These are phyloP conservation scores for Coemansia sp. DNA, from an alignment of 192 early-diverging fungal genomes.

Conservation along the genomic window DNA sequence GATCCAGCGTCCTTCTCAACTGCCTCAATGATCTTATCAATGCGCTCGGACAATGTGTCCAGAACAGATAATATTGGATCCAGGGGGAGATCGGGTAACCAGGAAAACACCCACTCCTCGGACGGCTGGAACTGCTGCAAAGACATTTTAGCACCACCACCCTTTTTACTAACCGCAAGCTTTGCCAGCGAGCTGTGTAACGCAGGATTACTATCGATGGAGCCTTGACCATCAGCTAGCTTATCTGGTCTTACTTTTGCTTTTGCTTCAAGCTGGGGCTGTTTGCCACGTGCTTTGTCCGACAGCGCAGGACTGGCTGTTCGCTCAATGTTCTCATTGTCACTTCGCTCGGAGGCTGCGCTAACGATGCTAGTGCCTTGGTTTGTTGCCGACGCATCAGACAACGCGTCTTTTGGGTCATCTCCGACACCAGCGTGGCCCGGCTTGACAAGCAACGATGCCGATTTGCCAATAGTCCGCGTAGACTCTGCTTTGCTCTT, in stretches of 20 bases:
- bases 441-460: not conserved
- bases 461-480: constrained; percentile 35
- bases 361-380: not conserved
- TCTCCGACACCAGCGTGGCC: not conserved
- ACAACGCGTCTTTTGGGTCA: not conserved
- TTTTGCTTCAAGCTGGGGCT: constrained; percentile 43
- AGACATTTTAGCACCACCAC: not conserved
- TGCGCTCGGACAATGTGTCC: constrained; percentile 64
- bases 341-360: constrained; percentile 18
- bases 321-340: constrained; percentile 19
- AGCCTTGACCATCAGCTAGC: not conserved
- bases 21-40: constrained; percentile 63
- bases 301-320: constrained; percentile 56
- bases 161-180: not conserved
- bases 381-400: not conserved
- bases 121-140: constrained; percentile 42
- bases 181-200: not conserved
- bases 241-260: constrained; percentile 2
- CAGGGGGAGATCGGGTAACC: constrained; percentile 71
- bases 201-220: not conserved
- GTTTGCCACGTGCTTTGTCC: constrained; percentile 75
- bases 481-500: constrained; percentile 41
- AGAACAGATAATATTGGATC: constrained; percentile 66
- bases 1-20: constrained; percentile 61
- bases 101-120: constrained; percentile 57